Evolutionary conservation across 139 green algal species (phyloP), one percentile per base, ranked within the genome.

Genomic region (Picochlorum sp.): DNA sequence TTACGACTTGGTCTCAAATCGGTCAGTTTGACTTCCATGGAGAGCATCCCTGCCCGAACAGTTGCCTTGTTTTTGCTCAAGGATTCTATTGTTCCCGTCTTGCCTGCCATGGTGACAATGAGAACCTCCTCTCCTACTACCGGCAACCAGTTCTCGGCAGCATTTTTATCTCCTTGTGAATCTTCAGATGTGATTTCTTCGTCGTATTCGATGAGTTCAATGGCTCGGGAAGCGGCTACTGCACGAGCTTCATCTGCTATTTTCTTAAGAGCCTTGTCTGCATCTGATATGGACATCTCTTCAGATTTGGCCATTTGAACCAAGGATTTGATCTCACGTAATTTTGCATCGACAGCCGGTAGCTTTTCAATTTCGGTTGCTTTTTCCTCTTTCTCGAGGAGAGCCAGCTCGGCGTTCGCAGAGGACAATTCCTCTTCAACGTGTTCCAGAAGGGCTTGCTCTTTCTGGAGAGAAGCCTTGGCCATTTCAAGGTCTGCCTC

Each of bases 81-180:
- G 4, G 47, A 46, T 49, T 66, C 46, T 4, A 80, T 60, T 11
- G 6, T 64, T 34, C 65, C 74, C 23, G 11, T 4, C 1, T 59
- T 66, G 9, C 74, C 74, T 10, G 64, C 74, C 74, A 79, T 79
- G 34, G 58, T 74, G 4, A 66, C 44, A 32, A 80, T 64, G 1
- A 15, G 16, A 52, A 80, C 74, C 0, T 13, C 21, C 24, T 79
- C 65, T 24, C 74, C 74, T 11, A 49, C 26, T 23, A 28, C 5
- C 0, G 74, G 74, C 23, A 15, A 4, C 70, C 71, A 80, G 16
- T 28, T 47, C 15, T 37, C 20, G 16, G 15, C 8, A 1, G 16
- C 8, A 1, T 16, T 30, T 47, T 16, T 21, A 38, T 10, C 56
- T 21, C n/a, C 6, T 24, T 61, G 6, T 30, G 16, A 15, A 64